phyloP scores from a whole-genome alignment of 140 eudicot species.

The Erigeron philadelphicus region DNA sequence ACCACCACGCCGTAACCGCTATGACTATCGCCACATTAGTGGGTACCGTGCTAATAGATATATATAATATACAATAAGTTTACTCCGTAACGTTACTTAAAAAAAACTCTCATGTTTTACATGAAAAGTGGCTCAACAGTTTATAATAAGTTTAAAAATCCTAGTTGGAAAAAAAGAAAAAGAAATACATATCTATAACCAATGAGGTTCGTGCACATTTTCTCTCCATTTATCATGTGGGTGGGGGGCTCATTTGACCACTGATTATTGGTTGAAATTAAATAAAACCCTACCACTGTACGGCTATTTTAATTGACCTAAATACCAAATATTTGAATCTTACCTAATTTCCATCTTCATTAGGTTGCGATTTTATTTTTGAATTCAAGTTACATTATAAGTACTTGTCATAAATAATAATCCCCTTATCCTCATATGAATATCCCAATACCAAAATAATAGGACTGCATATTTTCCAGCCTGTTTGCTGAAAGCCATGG shows the following conservation, averaged over 20 bases:
- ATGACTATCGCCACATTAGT: too few relatives aligned
- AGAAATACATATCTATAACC: background rate
- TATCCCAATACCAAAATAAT: too few relatives aligned
- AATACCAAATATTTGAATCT: background rate
- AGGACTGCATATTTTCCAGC: too few relatives aligned
- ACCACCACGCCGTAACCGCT: too few relatives aligned
- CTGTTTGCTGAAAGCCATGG: too few relatives aligned
- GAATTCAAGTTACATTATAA: background rate
- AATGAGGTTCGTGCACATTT: conserved; percentile 3
- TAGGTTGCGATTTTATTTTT: background rate
- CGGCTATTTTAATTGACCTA: background rate
- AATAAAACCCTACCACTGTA: conserved; percentile 1
- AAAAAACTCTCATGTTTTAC: background rate
- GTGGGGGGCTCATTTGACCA: conserved; percentile 19
- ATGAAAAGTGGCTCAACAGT: background rate
- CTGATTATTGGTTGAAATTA: background rate
- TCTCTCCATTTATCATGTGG: conserved; percentile 14
- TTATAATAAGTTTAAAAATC: background rate
- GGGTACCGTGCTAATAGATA: too few relatives aligned
- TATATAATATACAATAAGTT: too few relatives aligned
- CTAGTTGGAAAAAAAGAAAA: background rate
- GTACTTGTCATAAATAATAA: too few relatives aligned
- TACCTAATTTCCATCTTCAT: conserved; percentile 6
- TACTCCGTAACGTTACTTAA: background rate
- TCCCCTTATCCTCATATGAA: too few relatives aligned